Evolutionary conservation across 139 green algal genomes (phyloP).

Genomic region (Volvox africanus): DNA sequence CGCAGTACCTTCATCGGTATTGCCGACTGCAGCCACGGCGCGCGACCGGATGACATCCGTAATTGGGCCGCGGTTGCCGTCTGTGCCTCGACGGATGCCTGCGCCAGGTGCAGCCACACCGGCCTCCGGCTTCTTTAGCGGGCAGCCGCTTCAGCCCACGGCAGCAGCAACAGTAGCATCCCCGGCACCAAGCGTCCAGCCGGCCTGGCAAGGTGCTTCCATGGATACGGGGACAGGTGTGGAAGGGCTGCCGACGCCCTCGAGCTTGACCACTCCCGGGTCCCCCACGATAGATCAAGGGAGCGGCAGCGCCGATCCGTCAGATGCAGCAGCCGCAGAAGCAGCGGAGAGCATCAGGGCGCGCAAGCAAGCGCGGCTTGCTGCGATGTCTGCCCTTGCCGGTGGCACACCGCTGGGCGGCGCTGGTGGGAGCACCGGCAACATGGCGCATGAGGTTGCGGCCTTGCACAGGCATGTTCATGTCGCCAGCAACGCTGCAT

Average conservation of each 20-base stretch:
- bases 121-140: background rate
- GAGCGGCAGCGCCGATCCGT: background rate
- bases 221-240: background rate
- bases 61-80: background rate
- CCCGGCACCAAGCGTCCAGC: background rate
- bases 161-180: background rate
- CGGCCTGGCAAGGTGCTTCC: background rate
- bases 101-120: background rate
- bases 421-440: background rate
- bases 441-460: background rate
- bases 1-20: background rate
- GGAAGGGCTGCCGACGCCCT: too few species aligned
- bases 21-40: constrained; percentile 5
- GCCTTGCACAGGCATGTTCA: background rate
- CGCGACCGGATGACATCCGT: constrained; percentile 24
- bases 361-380: background rate
- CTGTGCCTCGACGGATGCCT: background rate
- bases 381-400: constrained; percentile 31
- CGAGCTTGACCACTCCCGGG: background rate
- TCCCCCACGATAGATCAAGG: background rate
- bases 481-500: background rate
- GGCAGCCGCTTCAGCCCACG: constrained; percentile 5
- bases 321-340: background rate
- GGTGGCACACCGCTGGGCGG: background rate
- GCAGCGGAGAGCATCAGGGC: background rate